Evolutionary conservation across 2,329 filamentous ascomycete species (phyloP).

Genomic region (Microdochium trichocladiopsis): DNA sequence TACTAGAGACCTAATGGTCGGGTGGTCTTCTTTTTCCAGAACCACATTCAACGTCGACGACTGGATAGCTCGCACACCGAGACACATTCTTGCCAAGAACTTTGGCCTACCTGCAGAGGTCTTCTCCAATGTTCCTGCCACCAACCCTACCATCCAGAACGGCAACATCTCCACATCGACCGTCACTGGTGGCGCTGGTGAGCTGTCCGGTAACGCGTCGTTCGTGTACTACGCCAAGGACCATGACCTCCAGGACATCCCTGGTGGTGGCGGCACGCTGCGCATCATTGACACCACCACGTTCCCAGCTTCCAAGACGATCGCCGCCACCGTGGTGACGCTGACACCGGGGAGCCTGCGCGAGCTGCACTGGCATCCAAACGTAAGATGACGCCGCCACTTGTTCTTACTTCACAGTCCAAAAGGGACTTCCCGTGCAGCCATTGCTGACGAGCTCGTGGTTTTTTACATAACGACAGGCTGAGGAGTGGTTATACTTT

Average conservation of each 20-base stretch:
- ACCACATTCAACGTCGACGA: conserved; percentile 67
- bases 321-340: conserved; percentile 57
- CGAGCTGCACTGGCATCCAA: conserved; percentile 66
- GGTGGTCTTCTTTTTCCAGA: no score
- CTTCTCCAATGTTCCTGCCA: conserved; percentile 49
- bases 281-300: conserved; percentile 60
- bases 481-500: conserved; percentile 68
- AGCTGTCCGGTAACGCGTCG: conserved; percentile 48
- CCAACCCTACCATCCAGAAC: conserved; percentile 56
- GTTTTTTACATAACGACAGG: conserved; percentile 31
- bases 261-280: conserved; percentile 54
- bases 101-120: conserved; percentile 55
- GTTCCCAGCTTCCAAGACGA: conserved; percentile 58
- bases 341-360: conserved; percentile 56
- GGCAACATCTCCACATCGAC: conserved; percentile 40
- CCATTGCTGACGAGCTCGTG: neutral
- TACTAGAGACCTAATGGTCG: neutral
- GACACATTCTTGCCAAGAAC: conserved; percentile 58
- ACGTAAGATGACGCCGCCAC: conserved; percentile 38
- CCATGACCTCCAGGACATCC: conserved; percentile 47
- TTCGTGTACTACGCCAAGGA: conserved; percentile 55
- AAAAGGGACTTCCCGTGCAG: no score
- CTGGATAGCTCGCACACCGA: conserved; percentile 62
- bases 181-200: conserved; percentile 36
- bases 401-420: neutral